A percentile compares a stretch with the other conserved stretches of the same genome.
Evolutionary conservation across 805 yeast species (phyloP).

Genomic region (Nakazawaea ernobii): DNA sequence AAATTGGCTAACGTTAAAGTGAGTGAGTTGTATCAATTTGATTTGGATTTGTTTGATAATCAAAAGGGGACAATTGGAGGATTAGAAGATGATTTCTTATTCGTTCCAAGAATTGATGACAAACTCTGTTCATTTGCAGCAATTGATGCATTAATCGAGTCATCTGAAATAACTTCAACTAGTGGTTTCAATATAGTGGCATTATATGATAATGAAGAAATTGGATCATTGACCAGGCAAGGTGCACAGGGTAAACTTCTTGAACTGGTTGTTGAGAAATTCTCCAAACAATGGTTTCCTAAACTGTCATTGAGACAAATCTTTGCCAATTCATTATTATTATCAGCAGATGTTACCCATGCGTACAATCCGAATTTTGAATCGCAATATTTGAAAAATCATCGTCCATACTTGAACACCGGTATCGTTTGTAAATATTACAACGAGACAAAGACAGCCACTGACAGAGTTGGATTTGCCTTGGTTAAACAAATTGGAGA

Average conservation of each 20-base stretch:
- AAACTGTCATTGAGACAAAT: not conserved
- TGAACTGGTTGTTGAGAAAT: constrained; percentile 58
- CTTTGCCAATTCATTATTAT: constrained; percentile 65
- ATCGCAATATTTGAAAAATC: constrained; percentile 62
- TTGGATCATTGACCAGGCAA: constrained; percentile 73
- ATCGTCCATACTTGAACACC: constrained; percentile 72
- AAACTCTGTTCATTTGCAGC: constrained; percentile 78
- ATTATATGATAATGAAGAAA: constrained; percentile 75
- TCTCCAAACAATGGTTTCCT: constrained; percentile 18
- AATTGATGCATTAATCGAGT: constrained; percentile 50
- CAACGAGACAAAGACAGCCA: constrained; percentile 78
- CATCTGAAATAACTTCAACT: too few species aligned
- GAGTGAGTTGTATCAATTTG: constrained; percentile 59
- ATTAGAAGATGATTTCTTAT: constrained; percentile 66
- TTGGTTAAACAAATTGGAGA: constrained; percentile 65
- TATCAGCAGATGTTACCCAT: constrained; percentile 83
- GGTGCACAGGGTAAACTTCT: constrained; percentile 78
- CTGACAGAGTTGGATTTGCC: constrained; percentile 69
- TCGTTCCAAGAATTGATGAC: constrained; percentile 82
- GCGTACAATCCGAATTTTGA: constrained; percentile 73
- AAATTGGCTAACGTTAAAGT: constrained; percentile 52
- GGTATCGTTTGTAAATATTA: constrained; percentile 71
- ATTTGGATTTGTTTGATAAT: constrained; percentile 74
- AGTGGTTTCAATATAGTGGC: constrained; percentile 62
- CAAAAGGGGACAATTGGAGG: constrained; percentile 81